Evolutionary conservation across 2,329 filamentous ascomycete genomes (phyloP).

Genomic region (Didymosphaeria variabile): DNA sequence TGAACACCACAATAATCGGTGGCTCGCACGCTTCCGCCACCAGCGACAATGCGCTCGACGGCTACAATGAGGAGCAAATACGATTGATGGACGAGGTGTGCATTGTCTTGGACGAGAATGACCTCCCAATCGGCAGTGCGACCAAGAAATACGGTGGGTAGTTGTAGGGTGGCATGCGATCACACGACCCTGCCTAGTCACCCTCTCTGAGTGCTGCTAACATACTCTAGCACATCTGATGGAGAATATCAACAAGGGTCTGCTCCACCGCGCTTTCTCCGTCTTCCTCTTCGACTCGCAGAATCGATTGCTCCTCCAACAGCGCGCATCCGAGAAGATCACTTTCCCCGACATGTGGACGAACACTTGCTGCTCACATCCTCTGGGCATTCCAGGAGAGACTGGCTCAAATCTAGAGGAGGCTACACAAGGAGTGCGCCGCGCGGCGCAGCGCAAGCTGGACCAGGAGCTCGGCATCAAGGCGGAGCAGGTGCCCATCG

Average conservation of each 20-base stretch:
- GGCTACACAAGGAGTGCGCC: constrained; percentile 85
- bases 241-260: constrained; percentile 96
- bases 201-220: constrained; percentile 22
- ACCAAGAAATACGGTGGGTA: constrained; percentile 96
- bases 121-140: constrained; percentile 90
- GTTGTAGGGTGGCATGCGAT: constrained; percentile 2
- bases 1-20: constrained; percentile 68
- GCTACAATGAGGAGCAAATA: constrained; percentile 97
- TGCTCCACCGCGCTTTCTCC: constrained; percentile 96
- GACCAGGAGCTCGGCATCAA: constrained; percentile 95
- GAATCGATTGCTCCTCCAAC: constrained; percentile 92
- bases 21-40: constrained; percentile 67
- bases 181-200: not conserved
- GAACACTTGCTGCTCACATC: constrained; percentile 99
- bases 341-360: constrained; percentile 99
- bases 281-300: constrained; percentile 97
- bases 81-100: constrained; percentile 98
- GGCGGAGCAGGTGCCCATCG: constrained; percentile 84
- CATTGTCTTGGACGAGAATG: constrained; percentile 93
- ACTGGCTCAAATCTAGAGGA: constrained; percentile 83
- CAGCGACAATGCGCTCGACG: constrained; percentile 76
- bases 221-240: constrained; percentile 82
- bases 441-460: constrained; percentile 90
- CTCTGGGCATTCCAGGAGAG: constrained; percentile 89
- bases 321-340: constrained; percentile 95